Percentiles rank a stretch among this genome's conserved stretches.
Evolutionary conservation across 768 basidiomycete species (phyloP).

Genomic region (Hemileccinum impolitum): DNA sequence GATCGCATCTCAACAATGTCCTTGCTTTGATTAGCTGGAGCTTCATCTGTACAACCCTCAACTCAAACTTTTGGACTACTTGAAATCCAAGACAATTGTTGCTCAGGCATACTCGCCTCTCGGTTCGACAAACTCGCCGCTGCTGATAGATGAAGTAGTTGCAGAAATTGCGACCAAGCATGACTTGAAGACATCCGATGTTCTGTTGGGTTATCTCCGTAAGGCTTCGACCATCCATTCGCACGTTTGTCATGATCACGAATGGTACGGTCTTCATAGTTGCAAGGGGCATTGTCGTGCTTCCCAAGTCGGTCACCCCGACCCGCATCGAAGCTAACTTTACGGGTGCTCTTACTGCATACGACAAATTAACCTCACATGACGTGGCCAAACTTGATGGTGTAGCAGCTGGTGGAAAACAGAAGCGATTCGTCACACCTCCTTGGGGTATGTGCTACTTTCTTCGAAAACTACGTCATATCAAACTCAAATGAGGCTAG

Average conservation of each 20-base stretch:
- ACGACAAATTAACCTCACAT: constrained; percentile 41
- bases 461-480: constrained; percentile 2
- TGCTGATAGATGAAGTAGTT: constrained; percentile 62
- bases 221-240: constrained; percentile 19
- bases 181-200: constrained; percentile 49
- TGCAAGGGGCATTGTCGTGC: constrained; percentile 57
- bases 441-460: constrained; percentile 57
- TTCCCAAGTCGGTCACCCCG: constrained; percentile 78
- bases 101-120: constrained; percentile 82
- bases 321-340: constrained; percentile 62
- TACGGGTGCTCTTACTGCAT: constrained; percentile 46
- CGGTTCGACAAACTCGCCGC: constrained; percentile 63
- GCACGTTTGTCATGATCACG: constrained; percentile 4
- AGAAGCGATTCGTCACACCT: constrained; percentile 65
- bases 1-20: not conserved
- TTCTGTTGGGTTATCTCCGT: constrained; percentile 64
- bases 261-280: constrained; percentile 35
- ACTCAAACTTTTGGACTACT: constrained; percentile 59
- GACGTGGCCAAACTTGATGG: constrained; percentile 58
- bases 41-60: constrained; percentile 75
- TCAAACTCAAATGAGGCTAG: constrained; percentile 31
- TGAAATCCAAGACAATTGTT: constrained; percentile 62
- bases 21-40: constrained; percentile 48
- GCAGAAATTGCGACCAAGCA: constrained; percentile 57
- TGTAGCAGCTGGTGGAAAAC: constrained; percentile 57